A percentile compares a stretch with the other conserved stretches of the same genome.
These are phyloP conservation scores for Gynandropsis gynandra DNA, from an alignment of 345 rosid genomes.

Conservation along the genomic window DNA sequence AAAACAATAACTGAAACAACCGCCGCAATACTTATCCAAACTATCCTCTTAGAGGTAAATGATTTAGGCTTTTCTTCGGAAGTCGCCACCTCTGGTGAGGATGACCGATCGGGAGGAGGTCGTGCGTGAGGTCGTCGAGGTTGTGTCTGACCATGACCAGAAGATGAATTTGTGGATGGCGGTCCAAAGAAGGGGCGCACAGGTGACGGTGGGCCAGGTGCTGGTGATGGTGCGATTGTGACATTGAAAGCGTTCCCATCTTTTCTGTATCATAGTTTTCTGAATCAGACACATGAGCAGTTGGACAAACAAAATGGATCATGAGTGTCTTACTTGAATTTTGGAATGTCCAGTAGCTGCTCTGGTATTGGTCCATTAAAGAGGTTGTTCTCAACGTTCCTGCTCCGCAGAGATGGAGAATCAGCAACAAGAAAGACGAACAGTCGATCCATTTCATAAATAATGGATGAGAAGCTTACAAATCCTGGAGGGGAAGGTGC, in stretches of 20 bases:
- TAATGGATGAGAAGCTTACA: slow-evolving; percentile 47
- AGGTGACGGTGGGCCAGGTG: slow-evolving; percentile 18
- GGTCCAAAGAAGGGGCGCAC: slow-evolving; percentile 23
- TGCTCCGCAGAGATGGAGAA: slow-evolving; percentile 21
- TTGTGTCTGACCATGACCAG: no score
- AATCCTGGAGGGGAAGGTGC: slow-evolving; percentile 72
- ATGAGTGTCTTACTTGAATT: slow-evolving; percentile 41
- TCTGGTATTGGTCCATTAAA: slow-evolving; percentile 88
- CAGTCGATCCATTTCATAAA: no score
- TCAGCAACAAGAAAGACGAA: no score
- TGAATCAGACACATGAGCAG: no score
- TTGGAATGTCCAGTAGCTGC: slow-evolving; percentile 59
- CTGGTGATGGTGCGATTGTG: slow-evolving; percentile 34
- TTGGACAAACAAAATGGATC: neutral
- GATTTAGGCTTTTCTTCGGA: no score
- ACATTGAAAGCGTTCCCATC: slow-evolving; percentile 79
- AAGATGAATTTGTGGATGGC: slow-evolving; percentile 26
- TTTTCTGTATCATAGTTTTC: slow-evolving; percentile 55
- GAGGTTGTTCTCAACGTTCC: slow-evolving; percentile 87
- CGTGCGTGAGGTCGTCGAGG: no score
- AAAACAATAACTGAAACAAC: no score
- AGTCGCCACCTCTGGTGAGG: no score
- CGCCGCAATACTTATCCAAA: no score
- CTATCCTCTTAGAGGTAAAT: neutral
- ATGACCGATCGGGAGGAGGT: no score